A percentile compares a stretch with the other conserved stretches of the same genome.
phyloP scores from a whole-genome alignment of 441 rosid genomes.

The Hura crepitans region DNA sequence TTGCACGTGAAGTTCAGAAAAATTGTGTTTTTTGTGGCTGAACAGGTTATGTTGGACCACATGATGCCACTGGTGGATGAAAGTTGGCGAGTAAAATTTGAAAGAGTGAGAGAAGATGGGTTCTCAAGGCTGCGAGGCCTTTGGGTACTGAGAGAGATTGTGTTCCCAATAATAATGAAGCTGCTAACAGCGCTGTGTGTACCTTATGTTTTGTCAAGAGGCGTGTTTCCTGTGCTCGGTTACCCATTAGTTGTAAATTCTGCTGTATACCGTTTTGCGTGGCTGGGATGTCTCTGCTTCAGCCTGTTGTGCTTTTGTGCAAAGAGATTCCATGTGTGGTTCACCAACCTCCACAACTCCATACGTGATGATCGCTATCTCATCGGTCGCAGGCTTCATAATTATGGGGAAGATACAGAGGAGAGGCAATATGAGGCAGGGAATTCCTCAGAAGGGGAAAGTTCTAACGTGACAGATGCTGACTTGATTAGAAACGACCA shows the following conservation, averaged over 20 bases:
- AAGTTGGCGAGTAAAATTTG: slow-evolving; percentile 81
- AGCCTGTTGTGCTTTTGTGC: slow-evolving; percentile 72
- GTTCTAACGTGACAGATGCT: slow-evolving; percentile 17
- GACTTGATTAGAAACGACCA: slow-evolving; percentile 37
- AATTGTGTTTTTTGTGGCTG: neutral
- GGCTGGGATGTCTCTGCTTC: slow-evolving; percentile 85
- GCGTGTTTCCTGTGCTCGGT: slow-evolving; percentile 85
- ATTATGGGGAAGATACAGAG: slow-evolving; percentile 53
- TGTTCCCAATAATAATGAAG: slow-evolving; percentile 86
- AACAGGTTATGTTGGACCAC: slow-evolving; percentile 88
- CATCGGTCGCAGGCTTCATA: slow-evolving; percentile 81
- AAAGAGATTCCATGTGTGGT: slow-evolving; percentile 85
- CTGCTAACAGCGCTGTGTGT: slow-evolving; percentile 86
- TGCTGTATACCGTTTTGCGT: slow-evolving; percentile 84
- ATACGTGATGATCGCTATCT: slow-evolving; percentile 92
- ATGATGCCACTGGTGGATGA: slow-evolving; percentile 95
- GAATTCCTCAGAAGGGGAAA: slow-evolving; percentile 22
- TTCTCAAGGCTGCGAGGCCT: slow-evolving; percentile 87
- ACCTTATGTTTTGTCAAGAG: slow-evolving; percentile 83
- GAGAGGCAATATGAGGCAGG: slow-evolving; percentile 31
- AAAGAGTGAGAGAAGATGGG: slow-evolving; percentile 89
- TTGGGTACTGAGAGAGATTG: slow-evolving; percentile 90
- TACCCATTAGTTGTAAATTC: slow-evolving; percentile 87
- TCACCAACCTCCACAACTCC: slow-evolving; percentile 96
- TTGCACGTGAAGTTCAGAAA: slow-evolving; percentile 2